phyloP scores from a whole-genome alignment of 441 rosid genomes.

The Iberis amara region DNA sequence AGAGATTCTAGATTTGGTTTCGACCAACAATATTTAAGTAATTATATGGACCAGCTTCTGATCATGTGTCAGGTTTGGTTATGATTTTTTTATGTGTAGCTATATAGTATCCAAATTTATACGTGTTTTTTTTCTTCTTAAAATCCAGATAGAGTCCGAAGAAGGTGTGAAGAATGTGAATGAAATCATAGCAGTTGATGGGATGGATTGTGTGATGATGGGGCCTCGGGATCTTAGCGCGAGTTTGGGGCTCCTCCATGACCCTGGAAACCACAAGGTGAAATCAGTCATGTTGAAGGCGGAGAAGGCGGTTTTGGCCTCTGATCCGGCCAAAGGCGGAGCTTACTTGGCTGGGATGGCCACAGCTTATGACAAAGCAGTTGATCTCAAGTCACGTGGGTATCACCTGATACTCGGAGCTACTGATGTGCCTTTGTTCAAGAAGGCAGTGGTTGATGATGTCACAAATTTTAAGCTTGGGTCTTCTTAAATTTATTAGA shows the following conservation, averaged over 20 bases:
- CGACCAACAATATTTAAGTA: conserved; percentile 52
- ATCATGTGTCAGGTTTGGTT: conserved; percentile 65
- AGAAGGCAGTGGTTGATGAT: conserved; percentile 57
- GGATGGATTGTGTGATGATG: conserved; percentile 80
- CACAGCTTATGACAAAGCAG: conserved; percentile 53
- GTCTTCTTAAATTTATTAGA: too few relatives aligned
- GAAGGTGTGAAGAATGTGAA: conserved; percentile 48
- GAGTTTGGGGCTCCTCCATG: conserved; percentile 68
- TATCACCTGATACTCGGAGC: conserved; percentile 62
- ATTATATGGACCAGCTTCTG: conserved; percentile 49
- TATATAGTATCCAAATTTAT: too few relatives aligned
- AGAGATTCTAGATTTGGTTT: conserved; percentile 65
- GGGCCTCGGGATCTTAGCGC: conserved; percentile 86
- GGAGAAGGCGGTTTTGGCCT: conserved; percentile 56
- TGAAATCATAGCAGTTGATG: conserved; percentile 60
- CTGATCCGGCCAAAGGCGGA: conserved; percentile 32
- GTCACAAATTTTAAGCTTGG: conserved; percentile 31
- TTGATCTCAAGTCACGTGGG: conserved; percentile 46
- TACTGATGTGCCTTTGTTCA: conserved; percentile 55
- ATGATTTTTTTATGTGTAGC: not conserved
- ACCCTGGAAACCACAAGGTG: conserved; percentile 71
- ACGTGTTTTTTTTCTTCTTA: not conserved
- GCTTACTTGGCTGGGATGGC: conserved; percentile 65
- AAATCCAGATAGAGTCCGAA: conserved; percentile 41
- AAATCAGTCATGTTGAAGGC: conserved; percentile 42